Evolutionary conservation across 768 basidiomycete genomes (phyloP).

Genomic region (Tulasnella sp.): DNA sequence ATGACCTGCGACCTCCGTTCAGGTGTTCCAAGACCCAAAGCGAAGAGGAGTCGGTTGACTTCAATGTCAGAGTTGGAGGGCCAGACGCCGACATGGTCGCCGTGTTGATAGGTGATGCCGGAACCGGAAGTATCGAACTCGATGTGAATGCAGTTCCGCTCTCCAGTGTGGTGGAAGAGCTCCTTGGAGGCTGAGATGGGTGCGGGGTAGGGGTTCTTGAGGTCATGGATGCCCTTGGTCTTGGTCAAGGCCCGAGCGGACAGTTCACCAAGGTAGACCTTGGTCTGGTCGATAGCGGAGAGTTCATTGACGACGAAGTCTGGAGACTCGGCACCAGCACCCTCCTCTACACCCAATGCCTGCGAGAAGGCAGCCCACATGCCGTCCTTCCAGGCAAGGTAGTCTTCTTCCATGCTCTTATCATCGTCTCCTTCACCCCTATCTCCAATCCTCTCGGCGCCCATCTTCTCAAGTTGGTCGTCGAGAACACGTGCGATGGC

Average conservation of each 20-base stretch:
- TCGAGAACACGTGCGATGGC: conserved; percentile 79
- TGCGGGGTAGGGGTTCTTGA: conserved; percentile 93
- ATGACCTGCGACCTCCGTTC: conserved; percentile 77
- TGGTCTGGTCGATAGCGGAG: conserved; percentile 63
- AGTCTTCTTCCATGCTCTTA: conserved; percentile 99
- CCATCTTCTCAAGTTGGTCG: conserved; percentile 61
- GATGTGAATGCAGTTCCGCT: conserved; percentile 89
- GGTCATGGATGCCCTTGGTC: conserved; percentile 93
- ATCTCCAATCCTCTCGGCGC: conserved; percentile 76
- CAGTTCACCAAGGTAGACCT: conserved; percentile 93
- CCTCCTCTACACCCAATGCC: conserved; percentile 84
- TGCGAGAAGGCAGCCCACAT: conserved; percentile 92
- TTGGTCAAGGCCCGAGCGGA: conserved; percentile 89
- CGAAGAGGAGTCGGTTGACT: conserved; percentile 78
- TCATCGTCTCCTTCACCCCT: conserved; percentile 97
- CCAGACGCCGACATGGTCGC: conserved; percentile 97
- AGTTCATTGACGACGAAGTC: conserved; percentile 91
- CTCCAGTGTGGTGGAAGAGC: conserved; percentile 63
- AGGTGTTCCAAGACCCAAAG: conserved; percentile 59
- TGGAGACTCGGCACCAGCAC: conserved; percentile 87
- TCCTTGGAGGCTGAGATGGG: conserved; percentile 71
- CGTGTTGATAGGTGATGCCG: conserved; percentile 97
- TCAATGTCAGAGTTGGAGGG: conserved; percentile 89
- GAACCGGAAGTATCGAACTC: conserved; percentile 92
- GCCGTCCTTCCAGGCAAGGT: conserved; percentile 95